Conservation (phyloP, 352 stramenopile genomes). For the Elongisporangium prolatum region DNA sequence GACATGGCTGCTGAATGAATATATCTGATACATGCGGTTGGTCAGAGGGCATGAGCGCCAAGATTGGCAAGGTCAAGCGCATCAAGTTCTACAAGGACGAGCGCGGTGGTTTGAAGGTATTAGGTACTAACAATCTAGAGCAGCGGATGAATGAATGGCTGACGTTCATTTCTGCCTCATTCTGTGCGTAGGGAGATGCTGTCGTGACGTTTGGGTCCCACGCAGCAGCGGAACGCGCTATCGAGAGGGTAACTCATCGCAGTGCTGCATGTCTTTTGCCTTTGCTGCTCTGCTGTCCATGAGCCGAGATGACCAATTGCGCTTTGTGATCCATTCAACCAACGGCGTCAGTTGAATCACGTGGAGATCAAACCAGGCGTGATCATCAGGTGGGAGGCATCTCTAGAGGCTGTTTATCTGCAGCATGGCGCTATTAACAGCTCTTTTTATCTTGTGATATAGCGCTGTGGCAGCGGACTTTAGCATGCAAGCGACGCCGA, state of each 20-base stretch:
- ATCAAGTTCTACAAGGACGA: constrained; percentile 87
- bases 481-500: constrained; percentile 19
- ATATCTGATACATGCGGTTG: background rate
- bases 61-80: constrained; percentile 76
- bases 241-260: constrained; percentile 48
- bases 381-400: constrained; percentile 57
- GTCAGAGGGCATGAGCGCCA: constrained; percentile 60
- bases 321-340: background rate
- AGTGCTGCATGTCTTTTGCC: constrained; percentile 11
- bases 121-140: too few species aligned
- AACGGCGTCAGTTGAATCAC: constrained; percentile 46
- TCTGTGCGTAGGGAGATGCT: constrained; percentile 58
- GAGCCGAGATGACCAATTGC: constrained; percentile 1
- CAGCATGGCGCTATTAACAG: too few species aligned
- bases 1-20: background rate
- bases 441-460: background rate
- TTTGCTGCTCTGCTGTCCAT: constrained; percentile 19
- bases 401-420: background rate
- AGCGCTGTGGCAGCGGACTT: constrained; percentile 52
- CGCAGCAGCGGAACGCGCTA: constrained; percentile 55
- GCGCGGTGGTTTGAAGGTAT: constrained; percentile 69
- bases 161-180: background rate
- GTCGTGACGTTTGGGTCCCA: constrained; percentile 76
- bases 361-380: constrained; percentile 85
- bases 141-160: too few species aligned